Evolutionary conservation across 495 filamentous ascomycete species (phyloP), one percentile per base, ranked within the genome.

Genomic region (Neurospora sp.): DNA sequence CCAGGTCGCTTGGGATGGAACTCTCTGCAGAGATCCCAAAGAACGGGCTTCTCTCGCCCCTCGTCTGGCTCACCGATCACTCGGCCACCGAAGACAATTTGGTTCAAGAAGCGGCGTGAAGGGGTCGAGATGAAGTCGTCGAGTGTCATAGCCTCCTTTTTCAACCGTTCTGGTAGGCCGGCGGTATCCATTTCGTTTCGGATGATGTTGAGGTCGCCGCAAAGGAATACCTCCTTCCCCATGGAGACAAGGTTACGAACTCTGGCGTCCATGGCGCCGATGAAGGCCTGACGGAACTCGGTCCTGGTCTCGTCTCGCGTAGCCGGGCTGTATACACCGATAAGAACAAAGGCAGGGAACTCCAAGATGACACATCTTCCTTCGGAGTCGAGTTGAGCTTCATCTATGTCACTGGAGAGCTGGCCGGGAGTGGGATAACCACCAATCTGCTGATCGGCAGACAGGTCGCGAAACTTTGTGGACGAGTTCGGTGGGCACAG

Each of bases 351-450:
- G 14, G 94, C 95, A 1, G 94, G 93, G 76, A 99, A 98, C 77
- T 99, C 96, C 3, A 99, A 86, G n/a, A 97, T 84, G 6, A 98
- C 89, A 76, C 93, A 94, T 46, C 96, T 90, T 6, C 96, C 96
- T 86, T 98, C 95, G 0, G 93, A 94, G 78, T 98, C 95, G 31
- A 98, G 88, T 0, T 84, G 84, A 31, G 84, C 79, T 37, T 93
- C 88, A 81, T 97, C 93, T 35, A 93, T 81, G 5, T 83, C 79
- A 39, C 86, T 84, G 14, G 84, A 80, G 11, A 96, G 85, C 75
- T 97, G 94, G 39, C 85, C 83, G 1, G 81, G 73, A 18, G 83
- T 87, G 7, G 94, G 96, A 79, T 99, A 99, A 12, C 94, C 95
- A n/a, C 95, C 95, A 77, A 98, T 96, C 70, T 89, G 89, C 72